Base-by-base conservation (phyloP, 2,329 filamentous ascomycete genomes). In the Aphanoascus verrucosus region DNA sequence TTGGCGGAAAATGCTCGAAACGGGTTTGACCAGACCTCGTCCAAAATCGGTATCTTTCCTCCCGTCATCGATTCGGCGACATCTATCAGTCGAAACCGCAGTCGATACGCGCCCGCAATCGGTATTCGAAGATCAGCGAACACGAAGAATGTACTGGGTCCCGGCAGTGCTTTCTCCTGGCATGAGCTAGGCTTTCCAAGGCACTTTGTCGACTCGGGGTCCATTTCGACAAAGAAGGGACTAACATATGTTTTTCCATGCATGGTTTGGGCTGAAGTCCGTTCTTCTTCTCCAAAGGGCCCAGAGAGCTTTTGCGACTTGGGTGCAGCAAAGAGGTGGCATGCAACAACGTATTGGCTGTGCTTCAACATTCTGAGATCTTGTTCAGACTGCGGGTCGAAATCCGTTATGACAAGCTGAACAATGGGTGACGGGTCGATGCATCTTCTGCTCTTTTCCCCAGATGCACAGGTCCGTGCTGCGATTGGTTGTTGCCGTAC, bases 371-470 rank as follows among this genome's bases (percentile, higher is more conserved):
- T 65, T 5, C 65, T 62, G 14, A 64, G 56, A 57, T 76, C 72
- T 8, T 64, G 61, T 32, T 65, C 52, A 1, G 65, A 69, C 2
- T 59, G 56, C 1, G 69, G 61, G 55, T 74, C 66, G 53, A 73
- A 76, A 54, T 74, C 69, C 31, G 63, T 64, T 14, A 75, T 62
- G 34, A 74, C 65, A 50, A 75, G 63, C 55, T 75, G 73, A 17
- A 76, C 59, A 41, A 76, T 72, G 15, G 72, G 72, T 17, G 72
- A 70, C 14, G 73, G 73, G 55, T 75, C 73, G 31, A 76, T 66
- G 3, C 71, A 66, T 44, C 73, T 67, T 17, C 50, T 42, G 53
- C 74, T 72, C 56, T 72, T 66, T 51, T 75, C 72, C 35, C 72
- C 72, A 34, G 72, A 69, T 14, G 72, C 72, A 59, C 71, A 73